Percentiles rank a stretch among this genome's conserved stretches.
Evolutionary conservation across 1,284 basidiomycete species (phyloP).

Genomic region (Boletus holoroseus): DNA sequence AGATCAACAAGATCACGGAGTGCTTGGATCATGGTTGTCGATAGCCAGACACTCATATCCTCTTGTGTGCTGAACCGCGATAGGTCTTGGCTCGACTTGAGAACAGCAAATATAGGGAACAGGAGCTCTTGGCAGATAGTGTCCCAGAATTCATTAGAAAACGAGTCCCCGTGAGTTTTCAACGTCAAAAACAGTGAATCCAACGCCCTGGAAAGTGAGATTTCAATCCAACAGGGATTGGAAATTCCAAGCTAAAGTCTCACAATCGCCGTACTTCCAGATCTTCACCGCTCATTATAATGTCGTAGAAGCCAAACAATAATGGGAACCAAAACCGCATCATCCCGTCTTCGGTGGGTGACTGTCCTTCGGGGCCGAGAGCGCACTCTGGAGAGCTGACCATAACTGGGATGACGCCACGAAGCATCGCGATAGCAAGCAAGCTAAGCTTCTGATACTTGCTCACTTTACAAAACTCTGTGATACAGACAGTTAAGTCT

Average conservation of each 20-base stretch:
- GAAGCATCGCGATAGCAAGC: constrained; percentile 94
- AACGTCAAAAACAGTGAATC: constrained; percentile 94
- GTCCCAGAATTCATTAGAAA: constrained; percentile 95
- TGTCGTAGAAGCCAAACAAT: constrained; percentile 96
- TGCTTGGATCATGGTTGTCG: constrained; percentile 98
- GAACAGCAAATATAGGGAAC: constrained; percentile 97
- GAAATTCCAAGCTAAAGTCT: constrained; percentile 33
- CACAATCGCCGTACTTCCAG: constrained; percentile 93
- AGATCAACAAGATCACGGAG: constrained; percentile 93
- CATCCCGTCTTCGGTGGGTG: constrained; percentile 49
- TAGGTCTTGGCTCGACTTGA: constrained; percentile 87
- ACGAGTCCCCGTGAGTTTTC: constrained; percentile 84
- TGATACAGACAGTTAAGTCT: constrained; percentile 94
- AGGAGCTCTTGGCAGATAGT: constrained; percentile 94
- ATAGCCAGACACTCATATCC: constrained; percentile 99
- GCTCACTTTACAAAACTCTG: constrained; percentile 98
- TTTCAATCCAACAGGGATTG: constrained; percentile 3
- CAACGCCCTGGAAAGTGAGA: constrained; percentile 60
- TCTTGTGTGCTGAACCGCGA: constrained; percentile 94
- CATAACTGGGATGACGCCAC: constrained; percentile 90
- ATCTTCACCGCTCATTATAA: constrained; percentile 99
- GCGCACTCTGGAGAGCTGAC: constrained; percentile 79
- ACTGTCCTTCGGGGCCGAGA: constrained; percentile 40
- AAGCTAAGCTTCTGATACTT: constrained; percentile 98
- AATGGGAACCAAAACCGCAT: constrained; percentile 97